Base-by-base conservation (phyloP, 2,329 filamentous ascomycete genomes). In the Clonostachys solani region DNA sequence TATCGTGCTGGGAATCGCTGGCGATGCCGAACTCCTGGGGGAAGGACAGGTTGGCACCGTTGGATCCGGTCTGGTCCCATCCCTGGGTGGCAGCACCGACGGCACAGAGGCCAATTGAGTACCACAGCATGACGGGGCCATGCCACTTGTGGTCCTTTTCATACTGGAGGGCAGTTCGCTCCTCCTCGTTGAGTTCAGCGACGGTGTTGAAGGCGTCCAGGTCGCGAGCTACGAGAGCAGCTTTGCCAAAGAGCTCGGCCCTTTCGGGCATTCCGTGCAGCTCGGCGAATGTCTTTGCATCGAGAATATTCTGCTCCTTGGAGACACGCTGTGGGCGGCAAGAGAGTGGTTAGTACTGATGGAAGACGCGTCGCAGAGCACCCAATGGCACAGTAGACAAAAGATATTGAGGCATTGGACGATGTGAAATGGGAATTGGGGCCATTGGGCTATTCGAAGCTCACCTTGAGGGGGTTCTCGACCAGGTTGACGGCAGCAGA, bases 11-110 rank as follows among this genome's bases (percentile, higher is more conserved):
- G 18, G 55, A 61, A 5, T 49, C 40, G 19, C 58, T 52, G 12
- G 54, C 65, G 44, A 70, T 66, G 3, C 67, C 67, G 63, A 74
- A 59, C 56, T 67, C 45, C 59, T 64, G 18, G 0, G 79, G 80
- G 56, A 84, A 84, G 50, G 75, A 81, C 51, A 85, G 67, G 52
- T 79, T 85, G 49, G 81, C 82, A 34, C 80, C 80, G 53, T 83
- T 83, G 49, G 69, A 68, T 43, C 79, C 81, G 12, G 81, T 84
- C 62, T 84, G 75, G 56, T 86, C 82, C 82, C 82, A 86, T 13
- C 83, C 81, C 54, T 83, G 80, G 18, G 86, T 81, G 12, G 83
- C 83, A 23, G 84, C 84, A 48, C 81, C 84, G 43, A 87, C 78
- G 42, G 84, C 86, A 61, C 82, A 86, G 13, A 81, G 77, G 4